These are phyloP conservation scores for Beauveria caledonica DNA, from an alignment of 2,329 filamentous ascomycete genomes.

Conservation along the genomic window DNA sequence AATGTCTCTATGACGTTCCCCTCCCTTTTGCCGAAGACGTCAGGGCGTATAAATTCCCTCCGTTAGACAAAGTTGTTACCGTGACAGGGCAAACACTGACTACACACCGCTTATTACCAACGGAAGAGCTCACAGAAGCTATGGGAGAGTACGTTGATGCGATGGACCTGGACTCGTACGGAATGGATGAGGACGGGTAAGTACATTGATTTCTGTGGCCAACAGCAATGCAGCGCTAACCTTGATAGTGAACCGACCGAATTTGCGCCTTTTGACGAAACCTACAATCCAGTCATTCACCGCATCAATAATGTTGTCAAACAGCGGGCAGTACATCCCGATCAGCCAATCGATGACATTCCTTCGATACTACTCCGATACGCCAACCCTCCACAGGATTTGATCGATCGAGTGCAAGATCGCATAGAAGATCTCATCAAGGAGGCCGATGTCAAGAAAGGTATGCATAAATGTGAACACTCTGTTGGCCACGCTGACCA, in stretches of 20 bases:
- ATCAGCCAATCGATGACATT: slow-evolving; percentile 52
- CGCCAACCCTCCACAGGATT: slow-evolving; percentile 59
- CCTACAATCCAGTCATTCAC: slow-evolving; percentile 79
- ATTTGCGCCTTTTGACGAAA: slow-evolving; percentile 71
- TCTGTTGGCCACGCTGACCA: slow-evolving; percentile 14
- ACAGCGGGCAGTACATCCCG: slow-evolving; percentile 68
- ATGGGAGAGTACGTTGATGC: slow-evolving; percentile 90
- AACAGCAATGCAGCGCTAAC: slow-evolving; percentile 13
- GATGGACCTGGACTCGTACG: slow-evolving; percentile 75
- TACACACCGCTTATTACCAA: slow-evolving; percentile 77
- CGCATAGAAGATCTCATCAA: slow-evolving; percentile 58
- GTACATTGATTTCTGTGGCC: slow-evolving; percentile 17
- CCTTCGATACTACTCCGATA: slow-evolving; percentile 62
- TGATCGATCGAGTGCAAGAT: slow-evolving; percentile 48
- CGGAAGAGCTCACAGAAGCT: slow-evolving; percentile 60
- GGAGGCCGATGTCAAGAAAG: slow-evolving; percentile 75
- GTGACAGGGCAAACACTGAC: slow-evolving; percentile 73
- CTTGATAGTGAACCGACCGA: slow-evolving; percentile 43
- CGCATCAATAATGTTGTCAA: slow-evolving; percentile 80
- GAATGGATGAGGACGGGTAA: slow-evolving; percentile 66
- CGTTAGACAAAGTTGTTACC: slow-evolving; percentile 78
- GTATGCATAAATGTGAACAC: slow-evolving; percentile 28
- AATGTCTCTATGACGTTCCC: slow-evolving; percentile 83
- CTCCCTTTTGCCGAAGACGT: slow-evolving; percentile 91
- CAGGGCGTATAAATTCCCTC: slow-evolving; percentile 82